Evolutionary conservation across 306 rosid genomes (phyloP).

Genomic region (Abrus precatorius): DNA sequence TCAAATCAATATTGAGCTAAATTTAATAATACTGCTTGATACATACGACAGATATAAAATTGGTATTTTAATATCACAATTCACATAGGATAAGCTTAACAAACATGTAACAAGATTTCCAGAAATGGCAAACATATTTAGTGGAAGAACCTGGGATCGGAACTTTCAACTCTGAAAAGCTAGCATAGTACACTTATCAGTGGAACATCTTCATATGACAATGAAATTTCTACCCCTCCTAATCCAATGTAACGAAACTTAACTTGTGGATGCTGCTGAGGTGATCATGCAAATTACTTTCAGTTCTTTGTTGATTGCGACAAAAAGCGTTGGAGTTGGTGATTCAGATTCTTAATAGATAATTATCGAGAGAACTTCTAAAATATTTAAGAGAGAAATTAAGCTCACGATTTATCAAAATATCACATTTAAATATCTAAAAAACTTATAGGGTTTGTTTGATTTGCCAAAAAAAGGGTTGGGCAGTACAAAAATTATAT

Average conservation of each 20-base stretch:
- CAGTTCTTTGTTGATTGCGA: neutral
- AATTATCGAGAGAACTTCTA: no score
- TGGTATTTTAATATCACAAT: neutral
- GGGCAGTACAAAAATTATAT: no score
- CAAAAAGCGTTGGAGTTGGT: no score
- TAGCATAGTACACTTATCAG: neutral
- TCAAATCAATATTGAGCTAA: no score
- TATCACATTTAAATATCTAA: no score
- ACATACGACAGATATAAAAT: neutral
- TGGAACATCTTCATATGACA: constrained; percentile 41
- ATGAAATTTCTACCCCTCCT: constrained; percentile 25
- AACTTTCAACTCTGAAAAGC: constrained; percentile 13
- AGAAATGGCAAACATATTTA: constrained; percentile 15
- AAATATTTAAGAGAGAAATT: no score
- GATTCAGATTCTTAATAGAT: no score
- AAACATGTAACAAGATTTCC: neutral
- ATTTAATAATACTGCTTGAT: no score
- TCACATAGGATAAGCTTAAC: neutral
- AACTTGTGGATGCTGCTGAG: neutral
- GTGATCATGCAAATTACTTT: neutral
- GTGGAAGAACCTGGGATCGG: constrained; percentile 22
- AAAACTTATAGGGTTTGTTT: no score
- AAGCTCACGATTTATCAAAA: no score
- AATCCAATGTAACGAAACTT: neutral
- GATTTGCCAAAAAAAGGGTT: no score